These are phyloP conservation scores for Pseudomonodictys pantanalensis DNA, from an alignment of 495 filamentous ascomycete genomes.

Conservation along the genomic window DNA sequence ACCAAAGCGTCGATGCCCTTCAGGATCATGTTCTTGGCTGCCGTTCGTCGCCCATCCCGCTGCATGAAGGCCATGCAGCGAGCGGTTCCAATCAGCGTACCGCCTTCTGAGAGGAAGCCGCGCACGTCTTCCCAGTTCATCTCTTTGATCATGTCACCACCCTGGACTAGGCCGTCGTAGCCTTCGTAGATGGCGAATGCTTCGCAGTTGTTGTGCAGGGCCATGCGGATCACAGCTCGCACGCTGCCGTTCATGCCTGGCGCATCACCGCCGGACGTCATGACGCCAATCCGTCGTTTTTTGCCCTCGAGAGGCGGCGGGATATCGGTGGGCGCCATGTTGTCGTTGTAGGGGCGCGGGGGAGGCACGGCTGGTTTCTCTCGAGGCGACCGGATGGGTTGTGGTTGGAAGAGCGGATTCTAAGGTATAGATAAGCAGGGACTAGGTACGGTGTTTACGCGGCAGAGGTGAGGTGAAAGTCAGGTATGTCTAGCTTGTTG, in stretches of 20 bases:
- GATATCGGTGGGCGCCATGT: slow-evolving; percentile 10
- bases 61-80: slow-evolving; percentile 87
- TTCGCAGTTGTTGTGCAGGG: slow-evolving; percentile 81
- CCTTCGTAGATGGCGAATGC: slow-evolving; percentile 90
- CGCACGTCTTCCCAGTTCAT: slow-evolving; percentile 94
- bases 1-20: slow-evolving; percentile 94
- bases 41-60: slow-evolving; percentile 72
- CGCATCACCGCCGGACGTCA: slow-evolving; percentile 96
- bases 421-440: not conserved
- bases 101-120: slow-evolving; percentile 89
- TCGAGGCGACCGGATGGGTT: not conserved
- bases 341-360: not conserved
- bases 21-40: slow-evolving; percentile 88
- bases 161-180: slow-evolving; percentile 91
- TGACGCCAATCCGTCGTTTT: slow-evolving; percentile 83
- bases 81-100: slow-evolving; percentile 94
- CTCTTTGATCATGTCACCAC: slow-evolving; percentile 80
- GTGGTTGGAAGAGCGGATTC: not conserved
- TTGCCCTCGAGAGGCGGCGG: slow-evolving; percentile 26
- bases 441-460: not conserved
- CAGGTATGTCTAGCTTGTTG: not conserved
- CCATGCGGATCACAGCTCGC: slow-evolving; percentile 88
- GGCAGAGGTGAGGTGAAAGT: not conserved
- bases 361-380: not conserved
- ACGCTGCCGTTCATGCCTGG: slow-evolving; percentile 98